Percentiles rank a stretch among this genome's conserved stretches.
Conservation (phyloP, 805 yeast species). For the Kuraishia borneana region DNA sequence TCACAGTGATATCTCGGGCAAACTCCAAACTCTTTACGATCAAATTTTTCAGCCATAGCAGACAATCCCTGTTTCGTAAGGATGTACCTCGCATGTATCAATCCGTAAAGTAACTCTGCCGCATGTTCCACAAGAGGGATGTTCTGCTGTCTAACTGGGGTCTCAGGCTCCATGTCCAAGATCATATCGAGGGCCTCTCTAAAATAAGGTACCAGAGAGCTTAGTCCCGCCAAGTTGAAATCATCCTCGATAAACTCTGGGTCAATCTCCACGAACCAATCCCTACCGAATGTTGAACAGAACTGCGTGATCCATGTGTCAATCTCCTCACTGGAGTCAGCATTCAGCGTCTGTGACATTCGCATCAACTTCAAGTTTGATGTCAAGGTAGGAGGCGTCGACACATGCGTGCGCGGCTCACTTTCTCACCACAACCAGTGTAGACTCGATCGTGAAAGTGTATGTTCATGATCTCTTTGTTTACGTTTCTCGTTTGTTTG, state of each 20-base stretch:
- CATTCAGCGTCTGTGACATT: constrained; percentile 10
- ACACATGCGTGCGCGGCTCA: too few relatives aligned
- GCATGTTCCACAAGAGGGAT: constrained; percentile 75
- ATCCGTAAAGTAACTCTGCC: constrained; percentile 87
- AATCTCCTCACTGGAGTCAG: constrained; percentile 33
- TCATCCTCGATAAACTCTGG: constrained; percentile 95
- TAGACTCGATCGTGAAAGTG: too few relatives aligned
- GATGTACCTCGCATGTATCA: constrained; percentile 88
- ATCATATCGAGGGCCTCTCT: constrained; percentile 87
- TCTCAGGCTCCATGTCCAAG: constrained; percentile 67
- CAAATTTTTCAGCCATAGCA: constrained; percentile 90
- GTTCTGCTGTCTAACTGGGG: constrained; percentile 48
- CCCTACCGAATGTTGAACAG: constrained; percentile 72
- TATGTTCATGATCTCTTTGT: too few relatives aligned
- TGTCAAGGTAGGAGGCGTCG: too few relatives aligned
- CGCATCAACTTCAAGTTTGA: too few relatives aligned
- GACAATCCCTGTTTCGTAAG: constrained; percentile 83
- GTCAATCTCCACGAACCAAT: constrained; percentile 84
- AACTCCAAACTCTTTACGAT: constrained; percentile 76
- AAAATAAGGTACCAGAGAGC: constrained; percentile 79
- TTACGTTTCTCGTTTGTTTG: too few relatives aligned
- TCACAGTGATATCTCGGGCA: constrained; percentile 89
- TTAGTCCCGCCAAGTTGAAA: constrained; percentile 85
- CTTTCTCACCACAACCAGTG: too few relatives aligned
- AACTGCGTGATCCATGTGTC: constrained; percentile 79